phyloP scores from a whole-genome alignment of 1,284 basidiomycete species.

The Cutaneotrichosporon cutaneum region DNA sequence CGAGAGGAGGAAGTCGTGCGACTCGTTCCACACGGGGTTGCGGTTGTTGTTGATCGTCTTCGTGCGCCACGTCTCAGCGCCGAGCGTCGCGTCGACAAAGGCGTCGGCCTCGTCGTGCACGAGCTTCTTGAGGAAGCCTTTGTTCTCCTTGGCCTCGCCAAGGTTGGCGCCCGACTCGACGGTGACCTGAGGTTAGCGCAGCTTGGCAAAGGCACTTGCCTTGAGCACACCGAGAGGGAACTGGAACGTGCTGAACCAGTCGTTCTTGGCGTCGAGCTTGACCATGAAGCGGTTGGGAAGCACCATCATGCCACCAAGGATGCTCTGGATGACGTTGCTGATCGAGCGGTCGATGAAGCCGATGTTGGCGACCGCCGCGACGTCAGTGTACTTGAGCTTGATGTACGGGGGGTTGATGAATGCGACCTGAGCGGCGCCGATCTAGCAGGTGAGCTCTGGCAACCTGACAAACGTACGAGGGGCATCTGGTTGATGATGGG shows the following conservation, averaged over 20 bases:
- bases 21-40: constrained; percentile 19
- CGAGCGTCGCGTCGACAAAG: constrained; percentile 14
- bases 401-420: constrained; percentile 23
- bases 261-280: constrained; percentile 18
- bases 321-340: constrained; percentile 11
- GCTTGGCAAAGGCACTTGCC: background rate
- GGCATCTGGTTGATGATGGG: constrained; percentile 18
- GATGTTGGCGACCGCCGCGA: constrained; percentile 14
- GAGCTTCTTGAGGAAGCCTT: constrained; percentile 20
- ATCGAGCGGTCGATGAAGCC: constrained; percentile 18
- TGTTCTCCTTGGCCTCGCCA: constrained; percentile 15
- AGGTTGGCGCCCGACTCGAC: constrained; percentile 12
- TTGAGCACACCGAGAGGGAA: constrained; percentile 15
- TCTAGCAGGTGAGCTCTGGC: constrained; percentile 3
- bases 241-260: constrained; percentile 24
- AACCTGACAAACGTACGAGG: constrained; percentile 5
- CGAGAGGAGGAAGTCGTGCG: constrained; percentile 17
- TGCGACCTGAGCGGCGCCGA: constrained; percentile 21
- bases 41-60: constrained; percentile 21
- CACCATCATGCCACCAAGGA: constrained; percentile 20
- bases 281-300: constrained; percentile 24
- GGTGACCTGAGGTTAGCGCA: constrained; percentile 4
- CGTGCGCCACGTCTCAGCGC: constrained; percentile 14
- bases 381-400: constrained; percentile 20
- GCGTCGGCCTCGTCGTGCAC: constrained; percentile 16